Conservation (phyloP, 23 red algal species). For the Gracilaria domingensis region DNA sequence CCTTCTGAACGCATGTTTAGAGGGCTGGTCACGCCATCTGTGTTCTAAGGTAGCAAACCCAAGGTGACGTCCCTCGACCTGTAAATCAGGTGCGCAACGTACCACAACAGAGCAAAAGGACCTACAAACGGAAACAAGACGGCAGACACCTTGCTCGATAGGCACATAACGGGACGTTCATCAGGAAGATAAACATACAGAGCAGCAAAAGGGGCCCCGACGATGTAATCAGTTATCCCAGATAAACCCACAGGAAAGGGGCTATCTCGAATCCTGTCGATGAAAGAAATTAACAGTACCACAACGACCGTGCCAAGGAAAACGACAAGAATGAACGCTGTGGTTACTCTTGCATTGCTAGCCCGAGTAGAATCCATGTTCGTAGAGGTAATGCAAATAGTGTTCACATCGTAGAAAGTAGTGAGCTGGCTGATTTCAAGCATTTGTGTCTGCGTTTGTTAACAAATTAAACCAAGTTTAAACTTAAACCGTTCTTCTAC, state of each 20-base stretch:
- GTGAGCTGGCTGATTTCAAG: too few species aligned
- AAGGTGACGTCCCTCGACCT: neutral
- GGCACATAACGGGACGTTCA: constrained; percentile 18
- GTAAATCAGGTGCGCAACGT: constrained; percentile 38
- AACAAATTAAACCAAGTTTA: too few species aligned
- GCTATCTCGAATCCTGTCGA: constrained; percentile 10
- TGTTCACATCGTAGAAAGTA: too few species aligned
- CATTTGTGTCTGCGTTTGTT: too few species aligned
- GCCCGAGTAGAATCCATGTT: neutral
- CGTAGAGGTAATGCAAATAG: too few species aligned
- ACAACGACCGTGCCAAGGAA: constrained; percentile 9
- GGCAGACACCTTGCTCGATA: constrained; percentile 30
- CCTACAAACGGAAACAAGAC: constrained; percentile 50
- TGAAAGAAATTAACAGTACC: constrained; percentile 6
- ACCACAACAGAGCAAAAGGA: constrained; percentile 34
- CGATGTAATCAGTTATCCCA: constrained; percentile 50
- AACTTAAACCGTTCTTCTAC: too few species aligned
- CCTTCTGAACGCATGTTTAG: constrained; percentile 31
- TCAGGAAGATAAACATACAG: constrained; percentile 42
- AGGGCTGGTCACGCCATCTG: neutral
- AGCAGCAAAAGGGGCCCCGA: constrained; percentile 46
- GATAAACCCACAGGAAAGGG: constrained; percentile 16
- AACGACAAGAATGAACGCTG: neutral
- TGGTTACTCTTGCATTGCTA: constrained; percentile 8
- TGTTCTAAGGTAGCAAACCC: constrained; percentile 13